Conservation (phyloP, 176 grass and related monocot genomes). For the maize (Zea mays) region Zm-B73-REFERENCE-NAM-5.0 NC_050105.1:53702501-53703000, state of each 20-base stretch:
- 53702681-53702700: constrained; percentile 71
- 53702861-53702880: neutral
- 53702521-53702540: too few relatives aligned
- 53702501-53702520: too few relatives aligned
- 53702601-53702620: constrained; percentile 57
- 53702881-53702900: neutral
- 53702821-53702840: constrained; percentile 81
- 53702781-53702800: constrained; percentile 81
- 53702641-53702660: constrained; percentile 88
- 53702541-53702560: too few relatives aligned
- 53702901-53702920: neutral
- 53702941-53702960: neutral
- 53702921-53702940: neutral
- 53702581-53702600: too few relatives aligned
- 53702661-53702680: constrained; percentile 72
- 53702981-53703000: too few relatives aligned
- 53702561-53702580: too few relatives aligned
- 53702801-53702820: constrained; percentile 66
- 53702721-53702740: constrained; percentile 84
- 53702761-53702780: constrained; percentile 25
- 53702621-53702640: constrained; percentile 93
- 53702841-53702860: constrained; percentile 48
- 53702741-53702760: neutral
- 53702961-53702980: constrained; percentile 14
- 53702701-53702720: constrained; percentile 93